These are phyloP conservation scores for Wickerhamiella bombiphila DNA, from an alignment of 805 yeast genomes.

Conservation along the genomic window DNA sequence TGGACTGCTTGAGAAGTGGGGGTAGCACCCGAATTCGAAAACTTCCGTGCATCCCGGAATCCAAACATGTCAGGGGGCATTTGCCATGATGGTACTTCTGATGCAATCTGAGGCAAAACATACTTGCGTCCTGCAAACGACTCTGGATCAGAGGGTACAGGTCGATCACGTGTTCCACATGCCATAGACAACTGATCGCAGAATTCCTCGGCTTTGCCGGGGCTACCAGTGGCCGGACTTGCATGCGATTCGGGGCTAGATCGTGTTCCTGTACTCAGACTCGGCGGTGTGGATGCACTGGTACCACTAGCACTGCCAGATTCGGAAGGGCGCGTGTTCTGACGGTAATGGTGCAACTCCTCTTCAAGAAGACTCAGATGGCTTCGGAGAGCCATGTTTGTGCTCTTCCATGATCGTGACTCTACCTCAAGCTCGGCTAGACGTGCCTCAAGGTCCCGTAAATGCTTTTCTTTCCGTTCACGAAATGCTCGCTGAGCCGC, in stretches of 20 bases:
- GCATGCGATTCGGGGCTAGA: not conserved
- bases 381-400: slow-evolving; percentile 55
- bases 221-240: not conserved
- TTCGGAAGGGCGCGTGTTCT: slow-evolving; percentile 18
- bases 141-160: slow-evolving; percentile 20
- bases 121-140: not conserved
- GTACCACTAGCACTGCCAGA: not conserved
- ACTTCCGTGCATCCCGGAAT: not conserved
- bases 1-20: too few species aligned
- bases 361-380: slow-evolving; percentile 62
- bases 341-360: slow-evolving; percentile 51
- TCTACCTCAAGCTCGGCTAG: slow-evolving; percentile 60
- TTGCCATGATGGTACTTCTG: slow-evolving; percentile 15
- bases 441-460: slow-evolving; percentile 72
- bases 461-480: slow-evolving; percentile 78
- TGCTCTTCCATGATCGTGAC: slow-evolving; percentile 51
- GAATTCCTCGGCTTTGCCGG: slow-evolving; percentile 37
- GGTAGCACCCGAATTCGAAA: not conserved
- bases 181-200: slow-evolving; percentile 66
- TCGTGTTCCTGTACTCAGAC: not conserved
- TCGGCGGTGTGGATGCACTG: not conserved
- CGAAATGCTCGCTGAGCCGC: slow-evolving; percentile 98
- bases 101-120: slow-evolving; percentile 6
- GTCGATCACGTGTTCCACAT: slow-evolving; percentile 63
- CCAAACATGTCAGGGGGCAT: slow-evolving; percentile 1